Base-by-base conservation (phyloP, 2,329 filamentous ascomycete genomes). In the Bipolaris zeicola region DNA sequence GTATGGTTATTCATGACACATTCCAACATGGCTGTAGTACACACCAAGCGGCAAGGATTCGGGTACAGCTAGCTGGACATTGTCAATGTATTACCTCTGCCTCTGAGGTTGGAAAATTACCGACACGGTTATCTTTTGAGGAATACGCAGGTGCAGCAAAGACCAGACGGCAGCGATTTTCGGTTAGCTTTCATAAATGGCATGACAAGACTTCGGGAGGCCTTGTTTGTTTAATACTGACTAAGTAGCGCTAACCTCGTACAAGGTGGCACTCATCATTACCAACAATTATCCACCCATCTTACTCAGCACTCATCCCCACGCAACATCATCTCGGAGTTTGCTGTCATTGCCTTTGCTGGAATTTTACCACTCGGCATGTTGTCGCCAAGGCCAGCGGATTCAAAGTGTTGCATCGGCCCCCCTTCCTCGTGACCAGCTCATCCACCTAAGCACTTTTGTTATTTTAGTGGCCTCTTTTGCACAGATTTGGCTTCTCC, bases 231-330 rank as follows among this genome's bases (percentile, higher is more conserved):
- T 37, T n/a, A 20, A 36, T 20, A 44, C 47, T 66, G 61, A 64
- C 59, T 61, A 58, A 60, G 43, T 6, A 39, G 33, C 60, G 42
- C 60, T 62, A 65, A 50, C 33, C 43, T 52, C 37, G 36, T 36
- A 41, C 43, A 26, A 46, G 48, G 42, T 47, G 36, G 36, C 37
- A 49, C 43, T 54, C 37, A 48, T 39, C 53, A 55, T 64, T 62
- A 60, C 57, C 53, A 62, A 64, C 52, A 54, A 60, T 56, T 45
- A 60, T 62, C 58, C 60, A 55, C 55, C 39, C 50, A 22, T 56
- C 65, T 67, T 64, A 66, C 63, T 67, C 65, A 66, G 58, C 60
- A 47, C 24, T 54, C 37, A 26, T 46, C 44, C 52, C 37, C 50
- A 53, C 36, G 46, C 55, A 57, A 41, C 34, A 33, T 53, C 41